Conservation (phyloP, 1,139 yeast species). For the Eremothecium gossypii region DNA sequence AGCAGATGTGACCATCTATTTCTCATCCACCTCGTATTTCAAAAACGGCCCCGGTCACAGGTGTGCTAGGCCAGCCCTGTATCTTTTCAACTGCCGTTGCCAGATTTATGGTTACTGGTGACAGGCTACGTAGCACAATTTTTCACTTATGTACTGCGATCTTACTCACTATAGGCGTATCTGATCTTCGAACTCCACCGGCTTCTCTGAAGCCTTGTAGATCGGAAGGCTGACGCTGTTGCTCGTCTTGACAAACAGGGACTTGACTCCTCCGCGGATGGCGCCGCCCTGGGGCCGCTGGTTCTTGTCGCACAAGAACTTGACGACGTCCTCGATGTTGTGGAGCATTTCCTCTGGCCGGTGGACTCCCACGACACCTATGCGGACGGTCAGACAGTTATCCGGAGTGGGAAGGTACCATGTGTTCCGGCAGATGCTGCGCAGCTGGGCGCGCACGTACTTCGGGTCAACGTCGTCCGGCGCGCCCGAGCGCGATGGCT, state of each 20-base stretch:
- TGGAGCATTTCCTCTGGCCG: constrained; percentile 35
- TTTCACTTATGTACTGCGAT: too few relatives aligned
- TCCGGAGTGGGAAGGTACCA: constrained; percentile 50
- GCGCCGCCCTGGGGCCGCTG: constrained; percentile 53
- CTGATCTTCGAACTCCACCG: too few relatives aligned
- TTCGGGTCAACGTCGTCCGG: constrained; percentile 39
- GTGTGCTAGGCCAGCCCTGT: too few relatives aligned
- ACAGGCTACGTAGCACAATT: too few relatives aligned
- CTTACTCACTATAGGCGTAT: too few relatives aligned
- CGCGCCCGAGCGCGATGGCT: constrained; percentile 27
- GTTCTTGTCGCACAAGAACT: constrained; percentile 41
- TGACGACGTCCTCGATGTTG: constrained; percentile 48
- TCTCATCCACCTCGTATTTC: too few relatives aligned
- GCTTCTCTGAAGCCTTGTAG: constrained; percentile 11
- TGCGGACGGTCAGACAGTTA: constrained; percentile 34
- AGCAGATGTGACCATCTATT: too few relatives aligned
- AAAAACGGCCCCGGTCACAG: too few relatives aligned
- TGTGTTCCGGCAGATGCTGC: constrained; percentile 52
- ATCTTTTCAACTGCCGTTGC: not conserved
- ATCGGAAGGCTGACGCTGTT: constrained; percentile 53
- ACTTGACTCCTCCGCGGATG: constrained; percentile 38
- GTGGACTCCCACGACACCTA: constrained; percentile 46
- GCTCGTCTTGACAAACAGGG: constrained; percentile 51
- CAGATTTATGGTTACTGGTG: too few relatives aligned
- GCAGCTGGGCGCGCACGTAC: constrained; percentile 52